These are phyloP conservation scores for Aquilaria agallochum DNA, from an alignment of 441 rosid species.

Conservation along the genomic window DNA sequence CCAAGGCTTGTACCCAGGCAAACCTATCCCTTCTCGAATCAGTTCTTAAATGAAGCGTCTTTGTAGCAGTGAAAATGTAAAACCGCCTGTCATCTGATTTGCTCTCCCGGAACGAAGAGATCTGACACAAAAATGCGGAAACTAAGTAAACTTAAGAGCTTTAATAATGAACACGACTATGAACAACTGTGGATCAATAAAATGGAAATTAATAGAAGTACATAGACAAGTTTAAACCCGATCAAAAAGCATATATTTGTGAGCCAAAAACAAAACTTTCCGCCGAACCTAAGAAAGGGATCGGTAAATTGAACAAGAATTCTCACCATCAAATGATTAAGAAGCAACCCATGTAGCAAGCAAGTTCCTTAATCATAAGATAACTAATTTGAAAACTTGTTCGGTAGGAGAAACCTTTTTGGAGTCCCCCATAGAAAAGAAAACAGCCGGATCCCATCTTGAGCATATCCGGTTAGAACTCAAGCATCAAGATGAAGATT, in stretches of 20 bases:
- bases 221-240: conserved; percentile 3
- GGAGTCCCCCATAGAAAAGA: no score
- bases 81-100: conserved; percentile 89
- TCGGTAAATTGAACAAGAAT: conserved; percentile 1
- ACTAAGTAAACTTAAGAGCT: no score
- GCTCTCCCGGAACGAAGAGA: conserved; percentile 95
- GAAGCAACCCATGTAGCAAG: conserved; percentile 11
- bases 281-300: conserved; percentile 1
- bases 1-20: conserved; percentile 95
- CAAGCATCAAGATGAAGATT: no score
- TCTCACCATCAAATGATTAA: conserved; percentile 13
- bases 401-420: no score
- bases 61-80: conserved; percentile 88
- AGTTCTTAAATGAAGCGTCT: conserved; percentile 92
- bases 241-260: neutral
- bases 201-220: conserved; percentile 7
- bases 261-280: neutral
- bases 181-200: no score
- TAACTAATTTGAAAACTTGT: neutral
- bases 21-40: conserved; percentile 74
- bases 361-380: conserved; percentile 8
- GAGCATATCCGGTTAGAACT: no score
- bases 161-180: no score
- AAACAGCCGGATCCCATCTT: no score
- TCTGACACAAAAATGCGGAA: conserved; percentile 43